These are phyloP conservation scores for Cyclocybe aegerita DNA, from an alignment of 768 basidiomycete species.

Conservation along the genomic window DNA sequence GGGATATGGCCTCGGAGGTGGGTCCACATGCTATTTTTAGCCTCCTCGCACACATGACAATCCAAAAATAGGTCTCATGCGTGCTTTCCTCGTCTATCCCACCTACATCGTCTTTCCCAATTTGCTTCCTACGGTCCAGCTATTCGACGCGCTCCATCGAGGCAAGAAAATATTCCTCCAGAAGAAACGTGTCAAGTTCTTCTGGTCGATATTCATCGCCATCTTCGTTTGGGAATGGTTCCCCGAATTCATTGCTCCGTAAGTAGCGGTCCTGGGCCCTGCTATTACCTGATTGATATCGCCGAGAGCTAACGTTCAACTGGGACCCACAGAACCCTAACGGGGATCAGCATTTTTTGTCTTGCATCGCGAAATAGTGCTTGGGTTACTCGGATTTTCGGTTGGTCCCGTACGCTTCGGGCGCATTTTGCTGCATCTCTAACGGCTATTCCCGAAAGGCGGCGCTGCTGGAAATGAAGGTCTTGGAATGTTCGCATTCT, in stretches of 20 bases:
- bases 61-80: slow-evolving; percentile 33
- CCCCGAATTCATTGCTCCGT: slow-evolving; percentile 49
- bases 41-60: not conserved
- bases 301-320: not conserved
- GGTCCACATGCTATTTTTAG: slow-evolving; percentile 10
- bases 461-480: slow-evolving; percentile 65
- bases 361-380: slow-evolving; percentile 48
- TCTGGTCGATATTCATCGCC: slow-evolving; percentile 50
- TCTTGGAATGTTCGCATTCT: slow-evolving; percentile 57
- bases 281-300: slow-evolving; percentile 23
- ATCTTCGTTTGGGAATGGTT: slow-evolving; percentile 61
- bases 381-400: slow-evolving; percentile 55
- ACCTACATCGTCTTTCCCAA: slow-evolving; percentile 47
- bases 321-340: slow-evolving; percentile 37
- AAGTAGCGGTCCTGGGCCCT: slow-evolving; percentile 17
- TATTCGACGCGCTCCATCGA: slow-evolving; percentile 47
- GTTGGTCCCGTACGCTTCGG: slow-evolving; percentile 21
- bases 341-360: slow-evolving; percentile 62
- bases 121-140: slow-evolving; percentile 32
- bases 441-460: slow-evolving; percentile 18
- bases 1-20: slow-evolving; percentile 40
- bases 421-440: not conserved
- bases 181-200: slow-evolving; percentile 55
- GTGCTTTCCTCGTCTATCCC: slow-evolving; percentile 52
- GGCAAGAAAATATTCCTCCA: slow-evolving; percentile 42